A percentile compares a stretch with the other conserved stretches of the same genome.
These are phyloP conservation scores for Zanthoxylum bungeanum DNA, from an alignment of 345 rosid species.

Conservation along the genomic window DNA sequence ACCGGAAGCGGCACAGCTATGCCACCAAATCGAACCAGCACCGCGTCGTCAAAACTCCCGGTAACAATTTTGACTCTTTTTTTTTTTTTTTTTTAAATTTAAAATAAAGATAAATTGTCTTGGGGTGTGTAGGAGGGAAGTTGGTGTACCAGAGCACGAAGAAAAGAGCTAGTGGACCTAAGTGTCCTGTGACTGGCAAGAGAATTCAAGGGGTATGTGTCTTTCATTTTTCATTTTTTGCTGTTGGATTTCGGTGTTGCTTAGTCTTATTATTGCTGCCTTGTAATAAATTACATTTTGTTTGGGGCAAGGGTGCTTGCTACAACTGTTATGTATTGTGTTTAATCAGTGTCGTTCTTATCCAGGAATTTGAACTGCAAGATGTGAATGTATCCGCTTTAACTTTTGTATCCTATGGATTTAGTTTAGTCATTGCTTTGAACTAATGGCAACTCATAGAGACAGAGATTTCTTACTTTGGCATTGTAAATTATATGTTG, in stretches of 20 bases:
- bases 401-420: not conserved
- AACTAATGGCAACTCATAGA: not conserved
- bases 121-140: conserved; percentile 60
- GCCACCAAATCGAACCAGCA: conserved; percentile 97
- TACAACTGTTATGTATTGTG: not conserved
- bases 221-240: too few relatives aligned
- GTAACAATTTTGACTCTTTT: conserved; percentile 24
- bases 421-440: not conserved
- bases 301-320: too few relatives aligned
- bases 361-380: not conserved
- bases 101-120: not conserved
- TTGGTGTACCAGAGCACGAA: conserved; percentile 84
- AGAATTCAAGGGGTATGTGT: conserved; percentile 85
- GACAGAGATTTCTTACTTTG: not conserved
- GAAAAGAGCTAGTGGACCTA: conserved; percentile 86
- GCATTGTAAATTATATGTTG: not conserved
- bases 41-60: conserved; percentile 88
- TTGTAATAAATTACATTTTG: too few relatives aligned
- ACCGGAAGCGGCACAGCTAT: conserved; percentile 87
- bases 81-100: not conserved
- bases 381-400: not conserved
- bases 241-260: not conserved
- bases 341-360: not conserved
- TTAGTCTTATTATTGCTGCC: too few relatives aligned
- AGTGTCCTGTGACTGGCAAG: conserved; percentile 89